phyloP scores from a whole-genome alignment of 1,139 yeast species.

The Candida labiduridarum region DNA sequence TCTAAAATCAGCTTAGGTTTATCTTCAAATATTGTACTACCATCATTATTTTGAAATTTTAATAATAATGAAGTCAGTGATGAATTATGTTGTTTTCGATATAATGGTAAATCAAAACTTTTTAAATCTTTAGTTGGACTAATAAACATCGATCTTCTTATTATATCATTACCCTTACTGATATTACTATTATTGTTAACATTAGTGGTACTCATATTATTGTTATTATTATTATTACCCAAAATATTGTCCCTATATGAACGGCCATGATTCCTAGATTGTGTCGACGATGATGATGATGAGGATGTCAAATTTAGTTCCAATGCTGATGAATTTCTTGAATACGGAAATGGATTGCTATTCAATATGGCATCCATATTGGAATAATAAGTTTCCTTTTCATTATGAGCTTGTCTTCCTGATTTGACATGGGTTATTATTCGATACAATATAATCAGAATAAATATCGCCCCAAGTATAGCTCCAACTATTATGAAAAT shows the following conservation, averaged over 20 bases:
- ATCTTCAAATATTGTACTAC: conserved; percentile 1
- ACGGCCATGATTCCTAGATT: conserved; percentile 13
- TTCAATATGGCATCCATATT: conserved; percentile 17
- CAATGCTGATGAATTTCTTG: conserved; percentile 11
- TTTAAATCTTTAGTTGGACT: conserved; percentile 32
- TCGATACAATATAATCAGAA: conserved; percentile 25
- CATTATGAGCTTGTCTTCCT: conserved; percentile 34
- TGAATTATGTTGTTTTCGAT: conserved; percentile 16
- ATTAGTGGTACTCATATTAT: conserved; percentile 12
- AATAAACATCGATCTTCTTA: conserved; percentile 37
- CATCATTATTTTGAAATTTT: not conserved
- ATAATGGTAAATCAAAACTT: conserved; percentile 24
- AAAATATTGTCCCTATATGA: conserved; percentile 11
- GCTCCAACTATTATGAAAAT: conserved; percentile 50
- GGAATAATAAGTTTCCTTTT: conserved; percentile 36
- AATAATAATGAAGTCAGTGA: conserved; percentile 9
- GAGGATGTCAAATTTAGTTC: not conserved
- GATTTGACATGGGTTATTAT: conserved; percentile 26
- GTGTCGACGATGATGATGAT: conserved; percentile 8
- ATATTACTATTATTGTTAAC: conserved; percentile 10
- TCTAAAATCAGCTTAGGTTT: not conserved
- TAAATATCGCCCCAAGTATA: conserved; percentile 29
- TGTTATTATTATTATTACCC: conserved; percentile 26
- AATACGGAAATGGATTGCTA: conserved; percentile 6
- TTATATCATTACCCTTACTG: too few relatives aligned